Evolutionary conservation across 495 filamentous ascomycete genomes (phyloP), one percentile per base, ranked within the genome.

Genomic region (Hypoxylon subgilvum): DNA sequence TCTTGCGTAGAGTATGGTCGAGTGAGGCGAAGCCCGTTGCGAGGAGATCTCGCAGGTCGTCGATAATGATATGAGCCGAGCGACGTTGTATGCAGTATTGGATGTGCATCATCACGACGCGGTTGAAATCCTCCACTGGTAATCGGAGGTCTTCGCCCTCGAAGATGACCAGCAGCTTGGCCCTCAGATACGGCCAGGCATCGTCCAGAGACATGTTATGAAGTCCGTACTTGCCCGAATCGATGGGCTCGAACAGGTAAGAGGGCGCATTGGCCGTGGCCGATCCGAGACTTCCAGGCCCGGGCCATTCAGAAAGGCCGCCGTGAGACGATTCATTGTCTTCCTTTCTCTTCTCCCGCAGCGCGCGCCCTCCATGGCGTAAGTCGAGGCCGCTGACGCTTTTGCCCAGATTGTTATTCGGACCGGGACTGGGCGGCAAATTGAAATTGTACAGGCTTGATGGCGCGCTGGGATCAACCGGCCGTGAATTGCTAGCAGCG

Each of bases 91-190:
- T 82, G 63, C 89, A 92, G 27, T 86, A 85, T 61, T 91, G 88
- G 30, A 96, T 82, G 56, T 94, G 88, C 57, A 87, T 79, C 49
- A 80, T 74, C 1, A 97, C 92, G 8, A 97, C 82, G 35, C 87
- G 84, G 68, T 99, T 99, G 55, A 97, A 83, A 65, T 97, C 95
- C 69, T 99, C 95, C 13, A 99, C 88, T 0, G 93, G 91, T 36
- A 92, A 81, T 10, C 90, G 82, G 4, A 96, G 79, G 57, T 96
- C 89, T 63, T 97, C 95, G 7, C 90, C 92, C 61, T 96, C 90
- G 65, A 99, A 99, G 10, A 97, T 86, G 39, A 90, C 84, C 8
- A 97, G 78, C n/a, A 97, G 68, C 55, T 91, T 91, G 0, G 88
- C 87, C 61, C 93, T 94, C n/a, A 99, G 73, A 52, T 91, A 89